phyloP scores from a whole-genome alignment of 345 rosid species.

The Punica granatum region DNA sequence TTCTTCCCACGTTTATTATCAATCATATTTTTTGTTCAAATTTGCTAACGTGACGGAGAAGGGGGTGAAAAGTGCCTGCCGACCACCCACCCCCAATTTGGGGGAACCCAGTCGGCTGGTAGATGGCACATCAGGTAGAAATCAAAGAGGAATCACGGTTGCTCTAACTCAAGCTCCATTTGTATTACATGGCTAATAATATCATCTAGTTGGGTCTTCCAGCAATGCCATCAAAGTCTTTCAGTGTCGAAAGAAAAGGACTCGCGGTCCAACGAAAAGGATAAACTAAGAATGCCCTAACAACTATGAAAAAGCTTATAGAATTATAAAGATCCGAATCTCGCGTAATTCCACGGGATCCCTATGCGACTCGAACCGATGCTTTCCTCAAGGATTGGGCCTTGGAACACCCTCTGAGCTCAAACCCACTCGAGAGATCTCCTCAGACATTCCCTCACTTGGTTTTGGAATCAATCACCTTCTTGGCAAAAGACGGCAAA shows the following conservation, averaged over 20 bases:
- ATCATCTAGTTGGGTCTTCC: not conserved
- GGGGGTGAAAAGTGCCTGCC: no score
- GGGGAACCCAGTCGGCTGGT: no score
- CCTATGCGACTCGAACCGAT: not conserved
- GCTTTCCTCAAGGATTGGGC: conserved; percentile 2
- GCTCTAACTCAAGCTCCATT: not conserved
- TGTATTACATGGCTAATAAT: not conserved
- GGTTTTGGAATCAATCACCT: conserved; percentile 55
- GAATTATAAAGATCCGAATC: conserved; percentile 3
- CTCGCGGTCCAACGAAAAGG: not conserved
- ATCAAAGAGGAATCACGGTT: no score
- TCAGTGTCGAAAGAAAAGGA: not conserved
- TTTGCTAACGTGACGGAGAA: no score
- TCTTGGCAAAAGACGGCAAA: conserved; percentile 87
- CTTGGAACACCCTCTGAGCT: not conserved
- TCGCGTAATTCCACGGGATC: conserved; percentile 18
- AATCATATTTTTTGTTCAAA: no score
- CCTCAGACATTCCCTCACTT: conserved; percentile 19
- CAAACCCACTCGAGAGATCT: conserved; percentile 10
- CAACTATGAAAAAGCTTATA: not conserved
- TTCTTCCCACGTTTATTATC: no score
- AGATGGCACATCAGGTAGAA: no score
- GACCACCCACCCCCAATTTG: no score
- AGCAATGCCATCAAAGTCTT: not conserved
- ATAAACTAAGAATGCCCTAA: not conserved